Base-by-base conservation (phyloP, 2,329 filamentous ascomycete species). In the Nectriaceae sp. region DNA sequence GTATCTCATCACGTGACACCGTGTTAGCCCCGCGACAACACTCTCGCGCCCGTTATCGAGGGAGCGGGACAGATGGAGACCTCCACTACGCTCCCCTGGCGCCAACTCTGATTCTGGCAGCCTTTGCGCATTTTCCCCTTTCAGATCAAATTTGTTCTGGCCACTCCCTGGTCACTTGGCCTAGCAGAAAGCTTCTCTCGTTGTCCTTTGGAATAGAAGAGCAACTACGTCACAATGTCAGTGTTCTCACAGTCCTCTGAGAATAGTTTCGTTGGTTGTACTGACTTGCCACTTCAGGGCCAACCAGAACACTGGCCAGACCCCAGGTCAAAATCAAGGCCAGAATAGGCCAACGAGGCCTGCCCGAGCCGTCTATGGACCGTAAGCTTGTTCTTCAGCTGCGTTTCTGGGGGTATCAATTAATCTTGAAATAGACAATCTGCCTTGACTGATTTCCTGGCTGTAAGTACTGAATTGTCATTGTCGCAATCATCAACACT, bases 361-460 rank as follows among this genome's bases (percentile, higher is more conserved):
- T 39, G 53, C 46, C 21, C 65, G 70, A 39, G 66, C 69, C 31
- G 69, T 74, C 21, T 70, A 65, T 11, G 71, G 71, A 24, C 71
- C 71, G 70, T 74, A 60, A 60, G 71, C 53, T 20, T 18, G 31
- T 6, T 22, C 26, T 5, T 6, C 15, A n/a, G 21, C 10, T 10
- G 6, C 5, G 18, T 5, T 4, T 41, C 31, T 18, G 42, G 11
- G 39, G 19, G 26, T 29, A 19, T 47, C 60, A 33, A 62, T 53
- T 21, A 19, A 1, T 16, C 21, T 33, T 11, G 16, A 8, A 40
- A 33, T 37, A 75, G 72, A 3, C 76, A 78, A 64, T 81, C 78
- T 18, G 78, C 78, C 13, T 61, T 81, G 60, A 81, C 77, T 3
- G 76, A 80, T 54, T 81, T 78, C 50, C 65, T 81, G 37, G 77